Evolutionary conservation across 495 filamentous ascomycete species (phyloP).

Genomic region (Recurvomyces mirabilis): DNA sequence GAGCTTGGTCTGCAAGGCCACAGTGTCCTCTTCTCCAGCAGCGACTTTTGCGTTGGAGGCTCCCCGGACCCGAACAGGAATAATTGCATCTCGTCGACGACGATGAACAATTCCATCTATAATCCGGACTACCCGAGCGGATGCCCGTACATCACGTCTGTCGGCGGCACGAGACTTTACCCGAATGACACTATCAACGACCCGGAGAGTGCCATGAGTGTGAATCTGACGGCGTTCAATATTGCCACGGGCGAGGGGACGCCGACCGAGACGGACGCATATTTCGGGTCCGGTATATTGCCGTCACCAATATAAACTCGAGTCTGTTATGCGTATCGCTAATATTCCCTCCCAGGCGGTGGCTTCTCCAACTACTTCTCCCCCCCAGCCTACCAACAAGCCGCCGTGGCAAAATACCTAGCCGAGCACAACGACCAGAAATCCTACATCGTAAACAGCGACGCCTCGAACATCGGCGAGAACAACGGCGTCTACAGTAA

Average conservation of each 20-base stretch:
- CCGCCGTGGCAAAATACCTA: conserved; percentile 5
- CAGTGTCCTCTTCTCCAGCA: conserved; percentile 48
- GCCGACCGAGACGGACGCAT: too few species aligned
- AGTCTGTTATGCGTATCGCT: too few species aligned
- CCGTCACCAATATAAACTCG: too few species aligned
- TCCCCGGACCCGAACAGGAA: conserved; percentile 40
- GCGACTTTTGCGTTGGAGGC: conserved; percentile 53
- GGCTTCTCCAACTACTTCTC: conserved; percentile 14
- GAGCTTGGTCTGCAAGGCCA: conserved; percentile 56
- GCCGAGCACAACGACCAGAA: background rate
- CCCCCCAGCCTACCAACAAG: conserved; percentile 9
- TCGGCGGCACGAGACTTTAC: conserved; percentile 10
- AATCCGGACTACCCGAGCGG: conserved; percentile 57
- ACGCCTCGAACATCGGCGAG: conserved; percentile 13
- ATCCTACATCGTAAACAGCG: conserved; percentile 9
- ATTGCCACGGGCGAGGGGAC: conserved; percentile 23
- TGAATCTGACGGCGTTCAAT: background rate
- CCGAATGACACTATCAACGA: conserved; percentile 9
- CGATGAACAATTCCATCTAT: conserved; percentile 41
- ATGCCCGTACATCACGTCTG: conserved; percentile 31
- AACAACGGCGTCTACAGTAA: conserved; percentile 35
- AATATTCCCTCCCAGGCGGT: conserved; percentile 1
- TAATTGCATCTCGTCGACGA: conserved; percentile 33
- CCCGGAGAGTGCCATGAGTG: conserved; percentile 14
- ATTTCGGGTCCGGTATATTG: conserved; percentile 1